Conservation (phyloP, 192 early-diverging fungal genomes). For the Coemansia sp. region DNA sequence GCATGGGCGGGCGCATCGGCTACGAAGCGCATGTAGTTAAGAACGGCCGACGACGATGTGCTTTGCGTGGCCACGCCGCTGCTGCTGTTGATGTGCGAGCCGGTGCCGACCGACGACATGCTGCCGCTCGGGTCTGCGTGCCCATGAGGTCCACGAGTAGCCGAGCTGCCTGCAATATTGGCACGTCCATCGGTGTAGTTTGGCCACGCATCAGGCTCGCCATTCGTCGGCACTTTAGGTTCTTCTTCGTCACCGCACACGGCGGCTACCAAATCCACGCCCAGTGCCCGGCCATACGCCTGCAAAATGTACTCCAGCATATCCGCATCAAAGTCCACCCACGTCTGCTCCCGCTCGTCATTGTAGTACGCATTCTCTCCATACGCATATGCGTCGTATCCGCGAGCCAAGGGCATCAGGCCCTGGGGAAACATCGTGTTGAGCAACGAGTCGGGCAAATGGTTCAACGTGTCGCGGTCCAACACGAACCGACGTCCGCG, state of each 20-base stretch:
- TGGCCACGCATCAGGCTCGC: conserved; percentile 23
- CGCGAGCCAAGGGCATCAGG: conserved; percentile 28
- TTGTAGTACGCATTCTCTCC: conserved; percentile 3
- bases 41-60: conserved; percentile 54
- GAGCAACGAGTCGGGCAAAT: conserved; percentile 51
- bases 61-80: conserved; percentile 49
- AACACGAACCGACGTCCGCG: conserved; percentile 49
- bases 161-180: conserved; percentile 19
- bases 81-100: conserved; percentile 32
- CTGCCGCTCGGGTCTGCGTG: conserved; percentile 31
- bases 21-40: conserved; percentile 55
- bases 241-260: too few relatives aligned
- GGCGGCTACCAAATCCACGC: conserved; percentile 24
- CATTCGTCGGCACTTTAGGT: not conserved
- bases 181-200: conserved; percentile 42
- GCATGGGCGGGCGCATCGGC: conserved; percentile 7
- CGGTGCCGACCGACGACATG: conserved; percentile 34
- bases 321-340: conserved; percentile 57
- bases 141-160: not conserved
- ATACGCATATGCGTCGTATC: conserved; percentile 23
- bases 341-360: conserved; percentile 32
- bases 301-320: conserved; percentile 55
- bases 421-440: conserved; percentile 55
- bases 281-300: conserved; percentile 39
- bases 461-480: conserved; percentile 55